Evolutionary conservation across 371 early-diverging fungal species (phyloP), one percentile per base, ranked within the genome.

Genomic region (Zychaea mexicana): DNA sequence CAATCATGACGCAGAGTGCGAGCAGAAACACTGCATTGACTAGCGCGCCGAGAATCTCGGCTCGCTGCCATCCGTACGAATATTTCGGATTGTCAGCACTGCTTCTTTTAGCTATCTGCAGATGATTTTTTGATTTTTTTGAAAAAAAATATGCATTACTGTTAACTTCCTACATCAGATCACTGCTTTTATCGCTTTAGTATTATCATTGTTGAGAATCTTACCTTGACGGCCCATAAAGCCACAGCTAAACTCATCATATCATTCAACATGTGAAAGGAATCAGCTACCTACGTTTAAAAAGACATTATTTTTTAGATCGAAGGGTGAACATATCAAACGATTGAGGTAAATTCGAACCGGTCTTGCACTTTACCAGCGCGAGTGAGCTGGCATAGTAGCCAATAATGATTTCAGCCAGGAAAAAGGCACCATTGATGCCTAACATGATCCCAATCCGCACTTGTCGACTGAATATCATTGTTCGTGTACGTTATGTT

Each of bases 231-330:
- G 27, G 97, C 96, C 79, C 91, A 92, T 32, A 92, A 78, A n/a
- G 93, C 96, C 42, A 96, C 88, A 32, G 85, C 72, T 66, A 95
- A 85, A 39, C 90, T 84, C 8, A 94, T 68, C 31, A 96, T 83
- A 76, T 96, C 97, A 61, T 87, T 90, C 47, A 95, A 76, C 95
- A 95, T 94, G 73, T 96, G 96, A 83, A 94, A 96, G 1, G 94
- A 88, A 77, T 96, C 96, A 1, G 96, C 96, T n/a, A 96, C 79
- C 63, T 81, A 56, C 15, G 4, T n/a, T n/a, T n/a, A n/a, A n/a
- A n/a, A n/a, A n/a, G n/a, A n/a, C n/a, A n/a, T n/a, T n/a, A n/a
- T n/a, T n/a, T n/a, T n/a, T n/a, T n/a, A n/a, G n/a, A n/a, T n/a
- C n/a, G n/a, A n/a, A n/a, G n/a, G n/a, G n/a, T n/a, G n/a, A n/a